Conservation (phyloP, 2,329 filamentous ascomycete species). For the Bimuria novae-zelandiae region DNA sequence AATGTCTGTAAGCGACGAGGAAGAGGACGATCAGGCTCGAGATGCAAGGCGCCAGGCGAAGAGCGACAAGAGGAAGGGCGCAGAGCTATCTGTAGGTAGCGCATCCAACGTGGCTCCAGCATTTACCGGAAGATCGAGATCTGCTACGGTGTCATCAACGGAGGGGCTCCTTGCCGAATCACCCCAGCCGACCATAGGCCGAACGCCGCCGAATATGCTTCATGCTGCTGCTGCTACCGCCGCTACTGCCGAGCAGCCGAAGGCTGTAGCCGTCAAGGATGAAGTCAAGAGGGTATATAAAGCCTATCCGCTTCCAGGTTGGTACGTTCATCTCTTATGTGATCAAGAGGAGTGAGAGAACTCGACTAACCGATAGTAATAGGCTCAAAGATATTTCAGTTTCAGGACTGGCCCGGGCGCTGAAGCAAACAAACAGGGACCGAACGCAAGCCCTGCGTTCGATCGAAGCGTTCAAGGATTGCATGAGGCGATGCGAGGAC, state of each 20-base stretch:
- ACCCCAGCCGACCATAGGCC: neutral
- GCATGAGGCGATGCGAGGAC: constrained; percentile 24
- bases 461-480: constrained; percentile 19
- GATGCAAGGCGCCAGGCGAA: neutral
- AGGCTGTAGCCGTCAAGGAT: neutral
- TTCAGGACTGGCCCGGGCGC: neutral
- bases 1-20: neutral
- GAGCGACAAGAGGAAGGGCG: neutral
- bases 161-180: neutral
- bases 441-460: neutral
- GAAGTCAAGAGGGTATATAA: neutral
- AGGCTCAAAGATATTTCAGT: neutral
- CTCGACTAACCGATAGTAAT: neutral
- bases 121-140: neutral
- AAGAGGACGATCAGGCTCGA: neutral
- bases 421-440: constrained; percentile 1
- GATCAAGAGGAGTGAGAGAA: neutral
- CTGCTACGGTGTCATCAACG: neutral
- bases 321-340: neutral
- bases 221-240: neutral
- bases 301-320: neutral
- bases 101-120: neutral
- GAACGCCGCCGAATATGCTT: neutral
- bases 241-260: too few species aligned
- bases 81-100: neutral